These are phyloP conservation scores for Fonsecaea nubica DNA, from an alignment of 2,329 filamentous ascomycete genomes.

Conservation along the genomic window DNA sequence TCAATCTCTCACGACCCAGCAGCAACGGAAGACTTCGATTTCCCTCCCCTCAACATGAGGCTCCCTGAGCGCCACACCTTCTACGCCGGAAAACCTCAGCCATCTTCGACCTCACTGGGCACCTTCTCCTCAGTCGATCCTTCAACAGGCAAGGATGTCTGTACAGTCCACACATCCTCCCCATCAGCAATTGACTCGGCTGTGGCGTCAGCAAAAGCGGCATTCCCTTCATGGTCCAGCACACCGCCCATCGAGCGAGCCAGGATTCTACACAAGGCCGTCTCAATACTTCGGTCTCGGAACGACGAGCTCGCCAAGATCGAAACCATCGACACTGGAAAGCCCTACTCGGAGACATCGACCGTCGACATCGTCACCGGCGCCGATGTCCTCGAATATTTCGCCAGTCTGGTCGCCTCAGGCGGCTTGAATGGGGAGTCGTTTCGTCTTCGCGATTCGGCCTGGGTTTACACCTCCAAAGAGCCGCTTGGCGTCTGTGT, in stretches of 20 bases:
- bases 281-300: constrained; percentile 71
- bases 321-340: constrained; percentile 86
- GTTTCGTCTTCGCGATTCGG: constrained; percentile 73
- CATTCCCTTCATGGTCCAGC: constrained; percentile 77
- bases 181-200: constrained; percentile 72
- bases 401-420: constrained; percentile 76
- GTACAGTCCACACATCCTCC: constrained; percentile 74
- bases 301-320: constrained; percentile 80
- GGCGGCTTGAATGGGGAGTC: constrained; percentile 83
- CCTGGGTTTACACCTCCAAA: constrained; percentile 83
- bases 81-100: constrained; percentile 73
- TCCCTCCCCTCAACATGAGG: constrained; percentile 17
- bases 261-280: constrained; percentile 78
- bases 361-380: constrained; percentile 83
- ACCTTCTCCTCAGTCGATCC: constrained; percentile 78
- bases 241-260: constrained; percentile 77
- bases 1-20: background rate
- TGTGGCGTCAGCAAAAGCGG: constrained; percentile 71
- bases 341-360: constrained; percentile 82
- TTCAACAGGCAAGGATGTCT: constrained; percentile 70
- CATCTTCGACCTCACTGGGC: constrained; percentile 54
- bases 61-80: constrained; percentile 66
- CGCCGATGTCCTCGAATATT: constrained; percentile 85
- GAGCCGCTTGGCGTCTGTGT: constrained; percentile 82
- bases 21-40: background rate